phyloP scores from a whole-genome alignment of 2,329 filamentous ascomycete genomes.

The Xylariaceae sp. region DNA sequence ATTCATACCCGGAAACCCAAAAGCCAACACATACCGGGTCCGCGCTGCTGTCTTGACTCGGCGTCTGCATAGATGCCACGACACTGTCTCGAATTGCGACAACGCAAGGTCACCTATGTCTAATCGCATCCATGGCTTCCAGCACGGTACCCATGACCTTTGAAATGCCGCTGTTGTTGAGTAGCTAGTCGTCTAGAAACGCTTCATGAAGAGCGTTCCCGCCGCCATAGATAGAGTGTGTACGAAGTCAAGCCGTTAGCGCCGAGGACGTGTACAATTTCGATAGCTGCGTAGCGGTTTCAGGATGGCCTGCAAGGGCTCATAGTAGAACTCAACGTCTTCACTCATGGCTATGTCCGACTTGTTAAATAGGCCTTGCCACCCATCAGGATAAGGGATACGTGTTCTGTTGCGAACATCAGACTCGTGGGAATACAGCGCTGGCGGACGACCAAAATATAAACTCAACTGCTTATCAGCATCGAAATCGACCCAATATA shows the following conservation, averaged over 20 bases:
- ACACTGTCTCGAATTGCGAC: constrained; percentile 45
- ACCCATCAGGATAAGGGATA: constrained; percentile 53
- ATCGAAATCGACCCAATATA: constrained; percentile 55
- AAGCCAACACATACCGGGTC: constrained; percentile 27
- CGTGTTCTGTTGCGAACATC: constrained; percentile 53
- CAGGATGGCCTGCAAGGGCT: constrained; percentile 49
- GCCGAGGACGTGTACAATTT: constrained; percentile 48
- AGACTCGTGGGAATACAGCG: constrained; percentile 51
- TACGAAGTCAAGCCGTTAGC: constrained; percentile 51
- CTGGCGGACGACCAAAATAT: constrained; percentile 54
- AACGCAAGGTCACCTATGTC: constrained; percentile 52
- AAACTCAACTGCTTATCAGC: constrained; percentile 55
- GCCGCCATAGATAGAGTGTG: constrained; percentile 52
- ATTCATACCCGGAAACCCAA: constrained; percentile 20
- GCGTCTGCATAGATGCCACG: constrained; percentile 20
- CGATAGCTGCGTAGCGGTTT: constrained; percentile 48
- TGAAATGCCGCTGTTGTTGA: constrained; percentile 50
- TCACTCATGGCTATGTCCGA: constrained; percentile 44
- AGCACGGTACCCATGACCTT: constrained; percentile 51
- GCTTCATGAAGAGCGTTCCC: constrained; percentile 50
- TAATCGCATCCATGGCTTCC: constrained; percentile 54
- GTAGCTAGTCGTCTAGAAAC: constrained; percentile 45
- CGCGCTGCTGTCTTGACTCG: constrained; percentile 1
- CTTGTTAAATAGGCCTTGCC: constrained; percentile 47
- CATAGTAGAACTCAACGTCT: constrained; percentile 53